Conservation (phyloP, 2,329 filamentous ascomycete genomes). For the Aspergillus chevalieri region DNA sequence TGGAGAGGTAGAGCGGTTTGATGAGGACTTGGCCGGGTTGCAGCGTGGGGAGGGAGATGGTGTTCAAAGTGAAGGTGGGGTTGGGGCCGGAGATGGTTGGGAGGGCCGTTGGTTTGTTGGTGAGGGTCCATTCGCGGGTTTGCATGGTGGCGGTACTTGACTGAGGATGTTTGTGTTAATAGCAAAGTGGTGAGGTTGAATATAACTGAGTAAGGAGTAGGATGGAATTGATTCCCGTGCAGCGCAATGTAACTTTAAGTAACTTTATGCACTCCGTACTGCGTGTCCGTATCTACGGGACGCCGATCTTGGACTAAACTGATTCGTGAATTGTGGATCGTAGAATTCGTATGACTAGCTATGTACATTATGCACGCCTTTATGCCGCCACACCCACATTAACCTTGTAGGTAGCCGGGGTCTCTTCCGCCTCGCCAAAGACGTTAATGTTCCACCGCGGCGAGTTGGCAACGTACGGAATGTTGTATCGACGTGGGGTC, state of each 20-base stretch:
- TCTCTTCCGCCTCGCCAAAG: slow-evolving; percentile 51
- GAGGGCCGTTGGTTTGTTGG: slow-evolving; percentile 32
- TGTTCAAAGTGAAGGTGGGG: slow-evolving; percentile 8
- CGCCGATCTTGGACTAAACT: too few relatives aligned
- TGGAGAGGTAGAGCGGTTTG: slow-evolving; percentile 44
- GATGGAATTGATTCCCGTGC: too few relatives aligned
- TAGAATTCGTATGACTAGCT: background rate
- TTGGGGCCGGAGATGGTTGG: slow-evolving; percentile 20
- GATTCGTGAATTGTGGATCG: background rate
- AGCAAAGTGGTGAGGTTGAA: too few relatives aligned
- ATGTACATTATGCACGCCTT: slow-evolving; percentile 2
- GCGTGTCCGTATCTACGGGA: too few relatives aligned
- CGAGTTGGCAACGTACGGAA: slow-evolving; percentile 34
- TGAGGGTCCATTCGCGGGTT: slow-evolving; percentile 41
- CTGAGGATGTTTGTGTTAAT: background rate
- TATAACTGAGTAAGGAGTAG: too few relatives aligned
- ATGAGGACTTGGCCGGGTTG: slow-evolving; percentile 40
- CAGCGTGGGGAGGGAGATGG: slow-evolving; percentile 27
- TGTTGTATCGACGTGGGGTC: slow-evolving; percentile 32
- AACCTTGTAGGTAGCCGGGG: slow-evolving; percentile 45
- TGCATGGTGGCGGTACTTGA: slow-evolving; percentile 4
- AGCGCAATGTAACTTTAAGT: too few relatives aligned
- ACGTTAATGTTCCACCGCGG: slow-evolving; percentile 54
- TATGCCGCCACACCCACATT: slow-evolving; percentile 9
- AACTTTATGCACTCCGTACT: too few relatives aligned